Evolutionary conservation across 2,329 filamentous ascomycete species (phyloP).

Genomic region (Rhynchosporium secalis): DNA sequence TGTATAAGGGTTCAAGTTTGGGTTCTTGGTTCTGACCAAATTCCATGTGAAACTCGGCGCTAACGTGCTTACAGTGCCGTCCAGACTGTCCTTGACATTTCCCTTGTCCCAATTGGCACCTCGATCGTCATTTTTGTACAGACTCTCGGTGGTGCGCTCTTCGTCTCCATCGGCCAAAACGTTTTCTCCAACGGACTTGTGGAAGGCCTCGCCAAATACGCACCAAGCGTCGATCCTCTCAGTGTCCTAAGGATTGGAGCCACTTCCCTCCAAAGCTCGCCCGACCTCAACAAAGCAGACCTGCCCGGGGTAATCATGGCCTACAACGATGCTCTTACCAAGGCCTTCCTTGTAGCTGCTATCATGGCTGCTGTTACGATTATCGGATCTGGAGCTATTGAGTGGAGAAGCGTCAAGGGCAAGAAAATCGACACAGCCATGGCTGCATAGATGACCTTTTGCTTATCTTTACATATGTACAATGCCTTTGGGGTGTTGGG

Average conservation of each 20-base stretch:
- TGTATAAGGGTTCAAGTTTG: no score
- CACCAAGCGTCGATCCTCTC: constrained; percentile 46
- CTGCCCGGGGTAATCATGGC: constrained; percentile 56
- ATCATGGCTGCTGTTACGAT: constrained; percentile 50
- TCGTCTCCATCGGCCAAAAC: constrained; percentile 57
- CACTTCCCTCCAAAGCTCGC: constrained; percentile 57
- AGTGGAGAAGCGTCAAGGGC: constrained; percentile 56
- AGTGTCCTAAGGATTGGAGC: constrained; percentile 51
- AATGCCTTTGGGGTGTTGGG: not conserved
- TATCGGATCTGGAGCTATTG: constrained; percentile 45
- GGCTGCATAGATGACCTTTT: constrained; percentile 19
- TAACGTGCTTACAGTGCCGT: constrained; percentile 42
- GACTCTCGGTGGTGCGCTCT: constrained; percentile 59
- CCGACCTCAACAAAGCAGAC: constrained; percentile 49
- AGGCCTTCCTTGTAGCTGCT: constrained; percentile 56
- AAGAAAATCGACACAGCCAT: constrained; percentile 39
- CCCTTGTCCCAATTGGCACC: constrained; percentile 53
- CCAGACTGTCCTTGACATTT: constrained; percentile 56
- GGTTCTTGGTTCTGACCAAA: no score
- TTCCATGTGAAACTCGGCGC: no score
- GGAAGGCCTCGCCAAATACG: constrained; percentile 41
- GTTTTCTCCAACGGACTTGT: constrained; percentile 44
- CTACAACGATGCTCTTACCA: constrained; percentile 56
- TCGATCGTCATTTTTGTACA: constrained; percentile 57
- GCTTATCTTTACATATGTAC: not conserved